Percentiles rank a stretch among this genome's conserved stretches.
phyloP scores from a whole-genome alignment of 306 rosid genomes.

The Psophocarpus tetragonolobus region DNA sequence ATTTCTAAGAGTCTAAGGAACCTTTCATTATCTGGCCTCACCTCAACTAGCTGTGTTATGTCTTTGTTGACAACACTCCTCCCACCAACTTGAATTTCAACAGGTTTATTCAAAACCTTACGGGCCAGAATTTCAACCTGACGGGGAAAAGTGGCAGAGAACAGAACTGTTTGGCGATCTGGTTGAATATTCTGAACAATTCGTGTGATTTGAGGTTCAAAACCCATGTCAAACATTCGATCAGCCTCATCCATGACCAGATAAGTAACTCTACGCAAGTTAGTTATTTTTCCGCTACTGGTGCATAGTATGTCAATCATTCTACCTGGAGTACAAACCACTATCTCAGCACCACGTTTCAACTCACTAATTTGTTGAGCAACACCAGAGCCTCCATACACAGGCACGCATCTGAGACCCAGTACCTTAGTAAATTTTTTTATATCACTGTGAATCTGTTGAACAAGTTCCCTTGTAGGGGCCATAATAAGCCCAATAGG shows the following conservation, averaged over 20 bases:
- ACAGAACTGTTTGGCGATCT: constrained; percentile 87
- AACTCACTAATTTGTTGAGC: constrained; percentile 97
- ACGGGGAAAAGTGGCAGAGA: constrained; percentile 94
- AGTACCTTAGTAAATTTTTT: constrained; percentile 73
- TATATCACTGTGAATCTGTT: constrained; percentile 90
- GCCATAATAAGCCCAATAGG: constrained; percentile 97
- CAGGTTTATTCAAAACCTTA: constrained; percentile 78
- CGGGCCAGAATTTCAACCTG: constrained; percentile 93
- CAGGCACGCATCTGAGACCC: constrained; percentile 91
- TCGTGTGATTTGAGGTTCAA: constrained; percentile 94
- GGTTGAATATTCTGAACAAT: constrained; percentile 90
- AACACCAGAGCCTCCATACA: constrained; percentile 97
- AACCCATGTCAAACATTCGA: constrained; percentile 99
- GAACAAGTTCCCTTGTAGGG: constrained; percentile 96
- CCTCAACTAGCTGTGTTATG: constrained; percentile 80
- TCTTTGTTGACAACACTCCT: constrained; percentile 97
- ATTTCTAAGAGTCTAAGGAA: constrained; percentile 80
- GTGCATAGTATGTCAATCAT: constrained; percentile 97
- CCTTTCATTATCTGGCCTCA: constrained; percentile 81
- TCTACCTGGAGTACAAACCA: constrained; percentile 96
- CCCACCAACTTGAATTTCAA: constrained; percentile 94
- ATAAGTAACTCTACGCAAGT: constrained; percentile 88
- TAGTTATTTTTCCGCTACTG: constrained; percentile 89
- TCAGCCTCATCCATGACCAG: constrained; percentile 98
- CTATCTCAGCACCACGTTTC: constrained; percentile 96